phyloP scores from a whole-genome alignment of 352 stramenopile species.

The Globisporangium recalcitrans region DNA sequence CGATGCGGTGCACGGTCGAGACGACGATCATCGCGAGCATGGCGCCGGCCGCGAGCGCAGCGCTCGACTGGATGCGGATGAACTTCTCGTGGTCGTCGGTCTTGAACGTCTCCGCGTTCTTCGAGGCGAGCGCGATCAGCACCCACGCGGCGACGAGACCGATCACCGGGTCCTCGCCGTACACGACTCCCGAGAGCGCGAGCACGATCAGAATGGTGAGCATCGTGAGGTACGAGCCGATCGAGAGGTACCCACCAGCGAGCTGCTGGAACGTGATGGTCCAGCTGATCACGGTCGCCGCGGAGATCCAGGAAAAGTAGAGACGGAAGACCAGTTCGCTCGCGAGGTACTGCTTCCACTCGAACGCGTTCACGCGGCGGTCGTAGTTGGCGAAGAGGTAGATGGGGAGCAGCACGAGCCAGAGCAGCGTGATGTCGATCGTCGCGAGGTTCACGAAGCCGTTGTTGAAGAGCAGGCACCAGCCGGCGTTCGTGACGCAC shows the following conservation, averaged over 20 bases:
- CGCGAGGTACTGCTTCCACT: conserved; percentile 50
- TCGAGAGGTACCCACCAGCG: conserved; percentile 28
- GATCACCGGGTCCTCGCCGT: conserved; percentile 50
- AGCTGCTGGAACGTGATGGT: conserved; percentile 42
- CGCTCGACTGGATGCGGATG: conserved; percentile 35
- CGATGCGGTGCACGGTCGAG: conserved; percentile 25
- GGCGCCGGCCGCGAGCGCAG: conserved; percentile 31
- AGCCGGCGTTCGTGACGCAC: conserved; percentile 43
- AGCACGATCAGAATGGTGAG: conserved; percentile 39
- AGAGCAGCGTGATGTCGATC: conserved; percentile 50
- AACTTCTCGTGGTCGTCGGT: conserved; percentile 22
- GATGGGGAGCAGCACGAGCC: conserved; percentile 51
- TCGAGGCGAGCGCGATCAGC: conserved; percentile 42
- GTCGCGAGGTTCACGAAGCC: conserved; percentile 33
- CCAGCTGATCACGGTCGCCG: conserved; percentile 47
- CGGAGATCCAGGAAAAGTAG: conserved; percentile 64
- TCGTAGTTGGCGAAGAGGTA: conserved; percentile 64
- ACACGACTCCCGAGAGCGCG: conserved; percentile 37
- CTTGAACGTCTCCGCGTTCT: conserved; percentile 26
- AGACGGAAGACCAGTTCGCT: conserved; percentile 59
- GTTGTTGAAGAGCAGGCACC: conserved; percentile 47
- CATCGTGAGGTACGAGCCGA: conserved; percentile 39
- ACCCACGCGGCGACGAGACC: conserved; percentile 45
- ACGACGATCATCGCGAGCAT: conserved; percentile 26
- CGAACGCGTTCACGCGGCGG: conserved; percentile 33